phyloP scores from a whole-genome alignment of 2,329 filamentous ascomycete genomes.

The Penicillium sp. region DNA sequence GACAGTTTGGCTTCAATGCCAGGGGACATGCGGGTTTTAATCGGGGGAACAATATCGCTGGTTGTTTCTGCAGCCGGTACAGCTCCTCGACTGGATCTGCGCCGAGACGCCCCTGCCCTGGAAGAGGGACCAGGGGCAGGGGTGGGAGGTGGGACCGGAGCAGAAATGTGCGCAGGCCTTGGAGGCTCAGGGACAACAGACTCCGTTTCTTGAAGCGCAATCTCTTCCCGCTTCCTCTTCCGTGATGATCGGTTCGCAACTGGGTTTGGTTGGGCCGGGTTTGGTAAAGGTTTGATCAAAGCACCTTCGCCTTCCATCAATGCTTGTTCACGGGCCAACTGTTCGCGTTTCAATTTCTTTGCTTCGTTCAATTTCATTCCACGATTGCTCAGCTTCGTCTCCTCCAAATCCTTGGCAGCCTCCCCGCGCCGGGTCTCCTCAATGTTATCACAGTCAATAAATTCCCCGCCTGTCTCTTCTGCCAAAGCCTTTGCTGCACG shows the following conservation, averaged over 20 bases:
- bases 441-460: conserved; percentile 57
- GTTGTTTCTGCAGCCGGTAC: conserved; percentile 36
- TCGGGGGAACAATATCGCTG: conserved; percentile 32
- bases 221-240: conserved; percentile 58
- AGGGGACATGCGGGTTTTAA: conserved; percentile 17
- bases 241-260: conserved; percentile 28
- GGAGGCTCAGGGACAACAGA: background rate
- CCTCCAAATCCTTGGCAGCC: conserved; percentile 41
- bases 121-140: background rate
- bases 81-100: conserved; percentile 43
- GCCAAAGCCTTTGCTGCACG: conserved; percentile 52
- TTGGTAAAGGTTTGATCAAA: conserved; percentile 1
- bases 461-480: conserved; percentile 52
- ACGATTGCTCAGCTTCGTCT: conserved; percentile 56
- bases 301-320: conserved; percentile 12
- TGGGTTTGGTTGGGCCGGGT: conserved; percentile 22
- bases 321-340: conserved; percentile 42
- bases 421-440: conserved; percentile 44
- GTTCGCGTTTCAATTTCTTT: conserved; percentile 61
- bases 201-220: conserved; percentile 30
- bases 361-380: conserved; percentile 62
- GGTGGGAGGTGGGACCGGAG: conserved; percentile 1
- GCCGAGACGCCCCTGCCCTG: conserved; percentile 27
- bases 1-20: conserved; percentile 22
- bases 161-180: background rate